Percentiles rank a stretch among this genome's conserved stretches.
phyloP scores from a whole-genome alignment of 345 rosid species.

The Syzygium grande region DNA sequence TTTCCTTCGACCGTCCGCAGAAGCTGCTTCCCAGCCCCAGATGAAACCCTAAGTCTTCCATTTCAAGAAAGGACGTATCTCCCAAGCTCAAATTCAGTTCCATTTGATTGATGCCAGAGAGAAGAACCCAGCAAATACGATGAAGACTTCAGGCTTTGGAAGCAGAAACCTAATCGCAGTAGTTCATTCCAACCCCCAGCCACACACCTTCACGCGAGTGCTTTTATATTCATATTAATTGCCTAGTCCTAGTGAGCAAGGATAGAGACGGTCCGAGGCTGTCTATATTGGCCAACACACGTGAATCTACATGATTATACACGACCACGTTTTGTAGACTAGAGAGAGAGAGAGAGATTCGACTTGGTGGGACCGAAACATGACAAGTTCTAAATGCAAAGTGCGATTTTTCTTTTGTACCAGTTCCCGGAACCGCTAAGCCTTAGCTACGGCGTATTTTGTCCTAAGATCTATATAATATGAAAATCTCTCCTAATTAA shows the following conservation, averaged over 20 bases:
- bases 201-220: neutral
- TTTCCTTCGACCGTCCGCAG: neutral
- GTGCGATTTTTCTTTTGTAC: neutral
- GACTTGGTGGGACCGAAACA: neutral
- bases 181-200: neutral
- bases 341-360: neutral
- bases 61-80: neutral
- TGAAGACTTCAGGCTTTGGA: neutral
- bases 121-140: neutral
- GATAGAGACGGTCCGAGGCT: constrained; percentile 14
- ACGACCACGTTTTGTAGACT: neutral
- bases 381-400: neutral
- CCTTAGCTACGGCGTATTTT: neutral
- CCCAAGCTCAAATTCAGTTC: constrained; percentile 5
- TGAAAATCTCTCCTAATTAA: neutral
- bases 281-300: constrained; percentile 25
- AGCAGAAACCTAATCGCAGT: neutral
- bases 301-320: constrained; percentile 15
- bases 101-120: neutral
- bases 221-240: neutral
- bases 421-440: neutral
- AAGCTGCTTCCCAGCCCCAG: neutral
- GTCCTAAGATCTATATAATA: neutral
- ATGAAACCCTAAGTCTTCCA: constrained; percentile 1
- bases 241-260: neutral